A percentile compares a stretch with the other conserved stretches of the same genome.
Evolutionary conservation across 2,329 filamentous ascomycete genomes (phyloP).

Genomic region (Cadophora gregata): DNA sequence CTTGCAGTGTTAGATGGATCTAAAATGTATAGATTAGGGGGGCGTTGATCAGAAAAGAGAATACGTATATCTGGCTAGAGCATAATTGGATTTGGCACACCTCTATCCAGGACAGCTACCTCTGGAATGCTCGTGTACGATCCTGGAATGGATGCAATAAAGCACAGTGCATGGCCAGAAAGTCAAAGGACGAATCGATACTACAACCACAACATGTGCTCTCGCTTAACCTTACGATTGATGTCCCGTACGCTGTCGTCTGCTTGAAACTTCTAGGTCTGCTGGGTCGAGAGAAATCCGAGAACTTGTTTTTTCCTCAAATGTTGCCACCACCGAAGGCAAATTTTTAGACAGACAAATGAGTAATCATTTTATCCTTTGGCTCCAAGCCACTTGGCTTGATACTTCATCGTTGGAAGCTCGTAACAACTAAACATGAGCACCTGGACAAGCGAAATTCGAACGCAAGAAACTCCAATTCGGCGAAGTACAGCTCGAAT

Average conservation of each 20-base stretch:
- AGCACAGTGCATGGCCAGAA: no score
- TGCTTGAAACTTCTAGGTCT: no score
- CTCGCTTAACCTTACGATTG: no score
- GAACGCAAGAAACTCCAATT: conserved; percentile 6
- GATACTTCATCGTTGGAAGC: background rate
- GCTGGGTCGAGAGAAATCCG: no score
- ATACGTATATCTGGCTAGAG: background rate
- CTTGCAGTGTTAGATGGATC: conserved; percentile 22
- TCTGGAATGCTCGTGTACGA: background rate
- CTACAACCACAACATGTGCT: no score
- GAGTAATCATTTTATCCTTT: background rate
- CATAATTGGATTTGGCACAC: background rate
- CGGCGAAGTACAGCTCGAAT: background rate
- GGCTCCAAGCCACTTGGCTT: background rate
- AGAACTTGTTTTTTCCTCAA: no score
- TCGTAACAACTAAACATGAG: background rate
- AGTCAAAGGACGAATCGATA: no score
- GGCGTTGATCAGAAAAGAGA: background rate
- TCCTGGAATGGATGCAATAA: background rate
- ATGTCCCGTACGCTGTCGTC: no score
- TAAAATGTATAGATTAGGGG: conserved; percentile 8
- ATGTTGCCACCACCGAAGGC: background rate
- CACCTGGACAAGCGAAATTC: background rate
- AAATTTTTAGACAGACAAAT: background rate
- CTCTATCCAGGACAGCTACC: background rate